phyloP scores from a whole-genome alignment of 2,329 filamentous ascomycete genomes.

The Anthostomella pinea region DNA sequence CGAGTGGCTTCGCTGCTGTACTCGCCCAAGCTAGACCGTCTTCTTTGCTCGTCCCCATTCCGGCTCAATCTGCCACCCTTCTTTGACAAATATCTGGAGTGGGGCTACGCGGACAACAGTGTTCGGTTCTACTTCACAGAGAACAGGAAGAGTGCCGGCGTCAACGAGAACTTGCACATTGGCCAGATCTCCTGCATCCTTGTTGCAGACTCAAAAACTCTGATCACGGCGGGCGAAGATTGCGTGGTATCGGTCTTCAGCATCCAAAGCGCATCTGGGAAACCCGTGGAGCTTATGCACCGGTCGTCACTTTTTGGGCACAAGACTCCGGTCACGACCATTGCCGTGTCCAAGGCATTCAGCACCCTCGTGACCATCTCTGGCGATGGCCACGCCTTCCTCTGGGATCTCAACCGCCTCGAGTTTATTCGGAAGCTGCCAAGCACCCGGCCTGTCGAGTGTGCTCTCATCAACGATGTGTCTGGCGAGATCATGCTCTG shows the following conservation, averaged over 20 bases:
- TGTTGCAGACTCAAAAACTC: constrained; percentile 84
- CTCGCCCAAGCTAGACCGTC: constrained; percentile 73
- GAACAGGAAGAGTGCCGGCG: constrained; percentile 74
- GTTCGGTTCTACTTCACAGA: constrained; percentile 88
- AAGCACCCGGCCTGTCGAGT: constrained; percentile 58
- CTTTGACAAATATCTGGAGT: constrained; percentile 91
- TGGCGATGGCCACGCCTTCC: constrained; percentile 74
- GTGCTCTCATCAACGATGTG: constrained; percentile 83
- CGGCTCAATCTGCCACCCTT: constrained; percentile 80
- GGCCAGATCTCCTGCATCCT: constrained; percentile 80
- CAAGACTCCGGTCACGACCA: constrained; percentile 74
- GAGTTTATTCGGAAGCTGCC: constrained; percentile 79
- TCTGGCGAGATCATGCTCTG: constrained; percentile 88
- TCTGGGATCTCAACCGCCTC: constrained; percentile 92
- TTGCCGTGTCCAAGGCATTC: constrained; percentile 85
- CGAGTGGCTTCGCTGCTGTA: constrained; percentile 76
- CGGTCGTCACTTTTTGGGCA: constrained; percentile 86
- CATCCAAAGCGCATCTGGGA: constrained; percentile 60
- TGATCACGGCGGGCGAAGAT: constrained; percentile 89
- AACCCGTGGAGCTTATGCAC: constrained; percentile 74
- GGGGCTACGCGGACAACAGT: constrained; percentile 92
- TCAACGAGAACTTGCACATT: constrained; percentile 92
- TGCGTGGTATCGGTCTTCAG: constrained; percentile 86
- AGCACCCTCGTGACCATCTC: constrained; percentile 84
- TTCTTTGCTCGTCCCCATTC: constrained; percentile 81